A percentile compares a stretch with the other conserved stretches of the same genome.
Evolutionary conservation across 2,329 filamentous ascomycete species (phyloP).

Genomic region (Coniochaeta sp.): DNA sequence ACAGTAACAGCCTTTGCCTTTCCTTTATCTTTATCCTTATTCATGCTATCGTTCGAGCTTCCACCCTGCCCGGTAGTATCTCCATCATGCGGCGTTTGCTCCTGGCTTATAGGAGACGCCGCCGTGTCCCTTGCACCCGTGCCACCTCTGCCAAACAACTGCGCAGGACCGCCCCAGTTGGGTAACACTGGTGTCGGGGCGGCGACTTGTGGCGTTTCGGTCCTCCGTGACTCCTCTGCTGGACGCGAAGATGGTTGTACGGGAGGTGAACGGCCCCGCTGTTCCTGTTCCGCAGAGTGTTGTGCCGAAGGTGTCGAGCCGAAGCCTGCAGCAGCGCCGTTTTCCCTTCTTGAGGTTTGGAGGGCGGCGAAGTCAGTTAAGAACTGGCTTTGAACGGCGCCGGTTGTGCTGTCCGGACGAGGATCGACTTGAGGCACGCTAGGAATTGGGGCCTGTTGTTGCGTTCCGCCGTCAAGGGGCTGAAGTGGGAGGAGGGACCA

Average conservation of each 20-base stretch:
- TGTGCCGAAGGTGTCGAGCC: background rate
- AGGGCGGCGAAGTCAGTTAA: background rate
- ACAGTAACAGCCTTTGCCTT: slow-evolving; percentile 2
- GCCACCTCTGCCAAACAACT: background rate
- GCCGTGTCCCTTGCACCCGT: background rate
- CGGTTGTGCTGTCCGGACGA: background rate
- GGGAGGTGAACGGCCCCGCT: background rate
- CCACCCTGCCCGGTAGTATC: background rate
- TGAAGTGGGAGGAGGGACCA: slow-evolving; percentile 59
- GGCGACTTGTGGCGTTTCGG: background rate
- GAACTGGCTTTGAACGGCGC: background rate
- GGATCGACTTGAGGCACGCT: slow-evolving; percentile 5
- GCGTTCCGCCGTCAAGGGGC: slow-evolving; percentile 27
- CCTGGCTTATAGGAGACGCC: background rate
- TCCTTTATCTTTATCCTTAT: background rate
- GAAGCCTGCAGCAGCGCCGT: background rate
- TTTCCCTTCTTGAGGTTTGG: background rate
- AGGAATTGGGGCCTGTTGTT: background rate
- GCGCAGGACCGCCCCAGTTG: slow-evolving; percentile 1
- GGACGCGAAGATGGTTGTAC: background rate
- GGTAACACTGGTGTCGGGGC: background rate
- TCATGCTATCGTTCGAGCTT: background rate
- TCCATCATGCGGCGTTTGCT: background rate
- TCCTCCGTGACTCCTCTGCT: background rate
- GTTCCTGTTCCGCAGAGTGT: background rate